A percentile compares a stretch with the other conserved stretches of the same genome.
phyloP scores from a whole-genome alignment of 208 protist species.

The Tritrichomonas musculus region DNA sequence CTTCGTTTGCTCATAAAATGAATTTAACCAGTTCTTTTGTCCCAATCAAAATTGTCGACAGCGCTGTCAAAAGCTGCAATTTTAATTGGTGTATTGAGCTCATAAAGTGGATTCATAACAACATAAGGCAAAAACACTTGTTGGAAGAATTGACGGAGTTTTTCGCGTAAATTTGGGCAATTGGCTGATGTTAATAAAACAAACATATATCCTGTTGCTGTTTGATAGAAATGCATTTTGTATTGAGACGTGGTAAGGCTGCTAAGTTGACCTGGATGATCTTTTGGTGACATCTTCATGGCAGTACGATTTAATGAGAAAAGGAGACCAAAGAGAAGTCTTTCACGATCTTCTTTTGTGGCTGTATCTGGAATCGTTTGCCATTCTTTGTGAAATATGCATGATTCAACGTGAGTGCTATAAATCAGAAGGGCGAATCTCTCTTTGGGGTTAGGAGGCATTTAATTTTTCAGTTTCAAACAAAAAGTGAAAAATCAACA shows the following conservation, averaged over 20 bases:
- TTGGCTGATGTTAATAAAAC: background rate
- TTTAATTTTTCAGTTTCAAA: no score
- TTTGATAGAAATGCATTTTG: slow-evolving; percentile 29
- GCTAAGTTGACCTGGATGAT: background rate
- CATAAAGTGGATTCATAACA: slow-evolving; percentile 29
- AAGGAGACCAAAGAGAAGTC: slow-evolving; percentile 27
- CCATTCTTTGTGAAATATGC: slow-evolving; percentile 23
- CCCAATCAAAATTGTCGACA: slow-evolving; percentile 22
- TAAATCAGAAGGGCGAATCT: background rate
- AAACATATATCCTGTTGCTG: slow-evolving; percentile 4
- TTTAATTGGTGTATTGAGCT: background rate
- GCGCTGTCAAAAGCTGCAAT: background rate
- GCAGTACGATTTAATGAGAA: slow-evolving; percentile 10
- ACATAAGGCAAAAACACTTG: slow-evolving; percentile 10
- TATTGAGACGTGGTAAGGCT: background rate
- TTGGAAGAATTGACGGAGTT: background rate
- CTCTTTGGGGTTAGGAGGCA: background rate
- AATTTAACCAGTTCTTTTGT: no score
- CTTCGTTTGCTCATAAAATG: no score
- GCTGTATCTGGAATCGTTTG: background rate
- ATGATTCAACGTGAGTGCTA: background rate
- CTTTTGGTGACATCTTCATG: slow-evolving; percentile 25
- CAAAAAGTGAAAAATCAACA: no score
- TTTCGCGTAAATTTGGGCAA: background rate
- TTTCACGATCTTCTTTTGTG: background rate